Evolutionary conservation across 805 yeast genomes (phyloP), one percentile per base, ranked within the genome.

Genomic region (Cyberlindnera xishuangbannaensis): DNA sequence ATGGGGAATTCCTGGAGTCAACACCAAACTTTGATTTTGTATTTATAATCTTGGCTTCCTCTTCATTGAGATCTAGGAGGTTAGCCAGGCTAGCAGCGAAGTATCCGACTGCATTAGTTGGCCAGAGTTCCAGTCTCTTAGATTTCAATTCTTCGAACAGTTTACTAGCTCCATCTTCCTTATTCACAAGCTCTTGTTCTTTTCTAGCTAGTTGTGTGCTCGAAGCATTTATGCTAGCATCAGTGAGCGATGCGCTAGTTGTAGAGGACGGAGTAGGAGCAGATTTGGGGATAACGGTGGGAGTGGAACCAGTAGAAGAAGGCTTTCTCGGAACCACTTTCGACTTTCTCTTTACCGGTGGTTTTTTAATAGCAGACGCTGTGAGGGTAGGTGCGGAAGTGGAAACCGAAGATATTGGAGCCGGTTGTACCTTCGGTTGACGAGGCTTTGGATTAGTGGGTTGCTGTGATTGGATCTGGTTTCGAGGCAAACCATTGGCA

Each of bases 51-150:
- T 43, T 45, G 14, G 41, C 41, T 31, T 51, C 56, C 22, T 52
- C 56, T 17, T 52, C 56, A 10, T 27, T 31, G 23, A 52, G 28
- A 26, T 51, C 55, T 18, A 52, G 34, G 7, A 49, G 12, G 18
- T 47, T 48, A 5, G 57, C 57, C 26, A 52, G 35, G 4, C 48
- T 43, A 7, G 54, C 52, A 24, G 48, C 44, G 33, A 49, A 50
- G 30, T 44, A 48, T 27, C 48, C 53, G 22, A 37, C 41, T 6
- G 53, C 49, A 19, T 40, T 49, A 0, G 38, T 11, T 15, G 30
- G 17, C 26, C 43, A 48, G 13, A 52, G n/a, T 17, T 48, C 51
- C 18, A 37, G 8, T 39, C 57, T 51, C 40, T 41, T 52, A 6
- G 20, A 13, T 27, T 28, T 47, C 18, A 37, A 34, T 8, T 52